Conservation (phyloP, 2,329 filamentous ascomycete genomes). For the Neurospora sp. region DNA sequence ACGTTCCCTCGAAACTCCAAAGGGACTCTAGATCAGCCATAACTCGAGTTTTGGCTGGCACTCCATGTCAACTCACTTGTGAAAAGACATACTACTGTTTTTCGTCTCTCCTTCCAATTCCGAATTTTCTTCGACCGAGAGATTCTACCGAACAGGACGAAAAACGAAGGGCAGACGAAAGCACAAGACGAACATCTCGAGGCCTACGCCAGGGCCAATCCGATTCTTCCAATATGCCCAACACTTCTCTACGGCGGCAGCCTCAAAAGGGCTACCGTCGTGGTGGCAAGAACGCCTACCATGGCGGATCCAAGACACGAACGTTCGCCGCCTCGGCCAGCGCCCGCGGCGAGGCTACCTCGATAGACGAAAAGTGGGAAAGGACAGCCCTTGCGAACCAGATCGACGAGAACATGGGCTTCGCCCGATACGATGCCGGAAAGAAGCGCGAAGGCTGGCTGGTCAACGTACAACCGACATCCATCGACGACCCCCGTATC, state of each 20-base stretch:
- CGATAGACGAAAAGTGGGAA: slow-evolving; percentile 87
- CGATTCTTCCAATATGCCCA: slow-evolving; percentile 39
- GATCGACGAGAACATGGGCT: slow-evolving; percentile 94
- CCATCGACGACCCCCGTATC: slow-evolving; percentile 74
- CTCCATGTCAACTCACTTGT: not conserved
- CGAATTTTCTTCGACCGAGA: not conserved
- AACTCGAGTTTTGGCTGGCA: not conserved
- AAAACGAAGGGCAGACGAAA: not conserved
- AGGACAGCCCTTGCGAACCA: slow-evolving; percentile 70
- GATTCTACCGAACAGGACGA: not conserved
- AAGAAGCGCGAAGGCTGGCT: slow-evolving; percentile 80
- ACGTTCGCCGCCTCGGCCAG: slow-evolving; percentile 71
- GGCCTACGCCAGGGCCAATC: not conserved
- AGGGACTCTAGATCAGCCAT: not conserved
- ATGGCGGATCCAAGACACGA: slow-evolving; percentile 58
- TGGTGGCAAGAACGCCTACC: slow-evolving; percentile 59
- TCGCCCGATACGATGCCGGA: slow-evolving; percentile 81
- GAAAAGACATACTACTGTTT: not conserved
- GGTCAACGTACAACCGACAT: slow-evolving; percentile 87
- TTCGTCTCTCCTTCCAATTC: not conserved
- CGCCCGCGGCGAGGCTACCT: slow-evolving; percentile 72
- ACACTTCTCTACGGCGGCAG: slow-evolving; percentile 43
- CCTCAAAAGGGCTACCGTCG: slow-evolving; percentile 59
- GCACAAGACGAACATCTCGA: not conserved
- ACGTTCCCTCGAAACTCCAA: not conserved